Evolutionary conservation across 768 basidiomycete species (phyloP).

Genomic region (Tylopilus balloui): DNA sequence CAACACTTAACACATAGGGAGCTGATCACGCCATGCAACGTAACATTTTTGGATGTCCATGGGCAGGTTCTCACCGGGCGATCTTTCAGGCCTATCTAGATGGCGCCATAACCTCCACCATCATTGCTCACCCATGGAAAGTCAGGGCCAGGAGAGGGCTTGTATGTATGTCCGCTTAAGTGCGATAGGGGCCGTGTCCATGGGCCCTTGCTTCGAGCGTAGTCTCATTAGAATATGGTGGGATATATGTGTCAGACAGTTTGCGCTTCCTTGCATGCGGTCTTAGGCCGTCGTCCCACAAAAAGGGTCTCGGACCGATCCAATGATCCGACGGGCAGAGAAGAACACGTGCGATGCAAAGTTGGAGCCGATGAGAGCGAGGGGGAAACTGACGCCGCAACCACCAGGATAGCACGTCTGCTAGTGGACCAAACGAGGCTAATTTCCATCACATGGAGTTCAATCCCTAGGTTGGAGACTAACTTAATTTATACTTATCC

Average conservation of each 20-base stretch:
- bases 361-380: neutral
- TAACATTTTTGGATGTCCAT: neutral
- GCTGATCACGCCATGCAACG: neutral
- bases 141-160: no score
- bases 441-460: neutral
- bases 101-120: no score
- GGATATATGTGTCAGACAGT: neutral
- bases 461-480: neutral
- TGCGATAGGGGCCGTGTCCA: no score
- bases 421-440: slow-evolving; percentile 5
- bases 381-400: neutral
- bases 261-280: neutral
- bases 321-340: neutral
- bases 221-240: neutral
- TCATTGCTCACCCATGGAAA: neutral
- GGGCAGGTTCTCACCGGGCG: neutral
- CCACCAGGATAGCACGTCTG: neutral
- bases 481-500: neutral
- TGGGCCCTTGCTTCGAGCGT: no score
- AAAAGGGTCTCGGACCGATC: neutral
- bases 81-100: neutral
- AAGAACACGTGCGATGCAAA: neutral
- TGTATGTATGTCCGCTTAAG: no score
- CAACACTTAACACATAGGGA: no score
- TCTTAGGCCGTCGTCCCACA: slow-evolving; percentile 2